Evolutionary conservation across 495 filamentous ascomycete genomes (phyloP), one percentile per base, ranked within the genome.

Genomic region (Achaetomiella virescens): DNA sequence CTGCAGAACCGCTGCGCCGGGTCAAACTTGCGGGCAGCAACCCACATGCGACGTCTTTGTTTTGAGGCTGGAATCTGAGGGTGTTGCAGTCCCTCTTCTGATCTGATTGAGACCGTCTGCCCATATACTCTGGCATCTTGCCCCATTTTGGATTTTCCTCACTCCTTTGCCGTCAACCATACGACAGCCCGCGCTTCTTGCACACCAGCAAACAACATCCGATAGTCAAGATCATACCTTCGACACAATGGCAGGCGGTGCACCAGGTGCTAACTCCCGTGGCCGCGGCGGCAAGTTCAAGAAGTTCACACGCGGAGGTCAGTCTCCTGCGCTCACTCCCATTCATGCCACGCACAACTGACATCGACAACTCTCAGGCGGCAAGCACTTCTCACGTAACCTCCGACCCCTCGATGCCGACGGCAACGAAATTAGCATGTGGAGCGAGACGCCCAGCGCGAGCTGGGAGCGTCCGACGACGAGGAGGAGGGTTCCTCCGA

Each of bases 281-380:
- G 89, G 89, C 64, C 85, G 91, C 62, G 90, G 87, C 61, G 89
- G 90, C 71, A 98, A 97, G 75, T 96, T 91, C 70, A 86, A 81
- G 73, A 98, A 98, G 77, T 90, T 87, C 57, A 88, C 86, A 52
- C 81, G 93, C 74, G 93, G 93, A 77, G 90, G 91, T 91, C 76
- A 60, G 82, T n/a, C n/a, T n/a, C n/a, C n/a, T 70, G 58, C 27
- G 7, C 15, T 27, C 29, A 25, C 2, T 35, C 33, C 15, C 15
- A 14, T 27, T 20, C 25, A 10, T 11, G 20, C 29, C 18, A 4
- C 4, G 42, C 21, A 14, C n/a, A 31, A 60, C 51, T 10, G 29
- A 48, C 62, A 40, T 20, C 35, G n/a, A 49, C 25, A 14, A 42
- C 9, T 5, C 27, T 9, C 52, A 96, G 92, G 91, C 52, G 93